Conservation (phyloP, 345 rosid genomes). For the Eucalyptus fibrosa region DNA sequence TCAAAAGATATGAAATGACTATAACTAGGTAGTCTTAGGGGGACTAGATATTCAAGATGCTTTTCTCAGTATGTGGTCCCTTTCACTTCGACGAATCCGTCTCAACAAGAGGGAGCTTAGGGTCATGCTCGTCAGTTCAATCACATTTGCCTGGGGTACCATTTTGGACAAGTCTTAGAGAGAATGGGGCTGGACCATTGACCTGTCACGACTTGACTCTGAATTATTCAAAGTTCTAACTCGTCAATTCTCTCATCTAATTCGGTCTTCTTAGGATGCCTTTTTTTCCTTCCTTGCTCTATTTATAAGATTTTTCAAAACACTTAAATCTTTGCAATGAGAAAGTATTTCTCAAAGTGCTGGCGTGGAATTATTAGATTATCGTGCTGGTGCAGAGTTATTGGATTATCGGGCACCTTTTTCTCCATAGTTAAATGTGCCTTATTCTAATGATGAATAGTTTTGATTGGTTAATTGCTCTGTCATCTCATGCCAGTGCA, state of each 20-base stretch:
- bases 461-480: neutral
- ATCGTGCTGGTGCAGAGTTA: fast-evolving
- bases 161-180: neutral
- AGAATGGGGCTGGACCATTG: neutral
- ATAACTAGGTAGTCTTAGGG: neutral
- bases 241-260: too few species aligned
- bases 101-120: too few species aligned
- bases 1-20: neutral
- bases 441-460: too few species aligned
- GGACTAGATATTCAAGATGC: conserved; percentile 1
- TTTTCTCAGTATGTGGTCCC: conserved; percentile 55
- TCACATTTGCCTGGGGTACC: neutral
- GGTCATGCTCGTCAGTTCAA: neutral
- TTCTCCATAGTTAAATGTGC: neutral
- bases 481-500: neutral
- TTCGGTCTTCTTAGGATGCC: fast-evolving
- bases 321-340: neutral
- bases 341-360: neutral
- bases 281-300: neutral
- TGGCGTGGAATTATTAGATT: neutral
- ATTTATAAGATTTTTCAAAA: neutral
- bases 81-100: too few species aligned
- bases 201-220: neutral
- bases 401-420: neutral
- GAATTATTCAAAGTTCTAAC: too few species aligned